A percentile compares a stretch with the other conserved stretches of the same genome.
phyloP scores from a whole-genome alignment of 208 protist genomes.

The Acanthamoeba culbertsoni region DNA sequence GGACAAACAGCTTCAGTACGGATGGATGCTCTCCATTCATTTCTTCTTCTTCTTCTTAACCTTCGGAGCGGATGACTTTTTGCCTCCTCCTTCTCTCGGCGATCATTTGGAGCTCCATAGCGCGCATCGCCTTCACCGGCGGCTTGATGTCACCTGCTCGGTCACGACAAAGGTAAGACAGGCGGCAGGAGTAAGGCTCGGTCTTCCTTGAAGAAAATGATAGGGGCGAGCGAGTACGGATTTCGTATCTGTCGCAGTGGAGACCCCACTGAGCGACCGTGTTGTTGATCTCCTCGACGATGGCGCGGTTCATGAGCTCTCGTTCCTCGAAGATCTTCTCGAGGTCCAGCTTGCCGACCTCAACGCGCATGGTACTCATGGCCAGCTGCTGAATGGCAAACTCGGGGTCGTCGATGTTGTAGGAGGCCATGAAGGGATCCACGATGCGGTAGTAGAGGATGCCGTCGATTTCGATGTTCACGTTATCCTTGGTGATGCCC shows the following conservation, averaged over 20 bases:
- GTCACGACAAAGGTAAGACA: not conserved
- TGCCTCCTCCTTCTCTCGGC: constrained; percentile 95
- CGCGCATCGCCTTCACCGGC: constrained; percentile 90
- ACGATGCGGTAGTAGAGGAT: constrained; percentile 93
- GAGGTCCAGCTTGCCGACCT: constrained; percentile 92
- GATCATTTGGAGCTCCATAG: constrained; percentile 96
- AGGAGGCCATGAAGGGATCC: constrained; percentile 85
- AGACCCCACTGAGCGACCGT: constrained; percentile 95
- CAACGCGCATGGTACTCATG: constrained; percentile 94
- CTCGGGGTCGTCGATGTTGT: constrained; percentile 93
- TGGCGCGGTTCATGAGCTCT: constrained; percentile 91
- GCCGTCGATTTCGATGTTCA: constrained; percentile 95
- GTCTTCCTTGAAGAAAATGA: not conserved
- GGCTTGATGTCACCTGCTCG: constrained; percentile 92
- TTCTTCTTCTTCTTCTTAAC: too few relatives aligned
- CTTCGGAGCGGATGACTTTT: constrained; percentile 93
- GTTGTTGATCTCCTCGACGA: constrained; percentile 89
- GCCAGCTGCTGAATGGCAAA: constrained; percentile 95
- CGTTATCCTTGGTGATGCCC: constrained; percentile 88
- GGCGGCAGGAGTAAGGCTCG: not conserved
- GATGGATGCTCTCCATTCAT: not conserved
- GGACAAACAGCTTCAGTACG: not conserved
- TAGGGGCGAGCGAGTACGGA: constrained; percentile 74
- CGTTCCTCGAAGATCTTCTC: constrained; percentile 94
- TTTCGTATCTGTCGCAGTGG: constrained; percentile 94